phyloP scores from a whole-genome alignment of 257 asterid genomes.

The Plantago ovata region DNA sequence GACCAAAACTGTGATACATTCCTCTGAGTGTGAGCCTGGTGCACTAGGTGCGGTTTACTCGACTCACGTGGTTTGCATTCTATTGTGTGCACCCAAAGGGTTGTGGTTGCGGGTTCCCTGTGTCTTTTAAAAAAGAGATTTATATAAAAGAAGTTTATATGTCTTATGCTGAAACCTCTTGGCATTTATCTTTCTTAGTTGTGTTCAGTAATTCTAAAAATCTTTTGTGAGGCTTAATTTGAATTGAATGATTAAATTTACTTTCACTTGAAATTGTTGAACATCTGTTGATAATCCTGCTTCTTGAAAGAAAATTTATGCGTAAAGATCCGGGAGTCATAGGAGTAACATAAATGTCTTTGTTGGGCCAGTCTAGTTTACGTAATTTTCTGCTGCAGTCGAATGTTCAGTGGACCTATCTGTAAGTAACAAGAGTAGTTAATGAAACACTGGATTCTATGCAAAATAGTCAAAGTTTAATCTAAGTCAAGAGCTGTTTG shows the following conservation, averaged over 20 bases:
- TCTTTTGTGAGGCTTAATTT: not conserved
- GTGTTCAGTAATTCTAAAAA: too few species aligned
- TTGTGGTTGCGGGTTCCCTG: too few species aligned
- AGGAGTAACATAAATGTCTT: not conserved
- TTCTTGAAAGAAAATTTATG: not conserved
- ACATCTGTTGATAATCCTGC: not conserved
- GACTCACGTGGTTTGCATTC: too few species aligned
- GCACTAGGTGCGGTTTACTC: too few species aligned
- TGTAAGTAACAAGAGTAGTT: not conserved
- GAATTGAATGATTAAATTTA: not conserved
- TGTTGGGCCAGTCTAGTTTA: not conserved
- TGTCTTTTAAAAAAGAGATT: too few species aligned
- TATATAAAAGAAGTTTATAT: too few species aligned
- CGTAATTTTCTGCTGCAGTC: not conserved
- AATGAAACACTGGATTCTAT: not conserved
- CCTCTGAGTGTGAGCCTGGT: too few species aligned
- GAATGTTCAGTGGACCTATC: not conserved
- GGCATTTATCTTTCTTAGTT: too few species aligned
- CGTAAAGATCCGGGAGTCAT: not conserved
- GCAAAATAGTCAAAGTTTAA: not conserved
- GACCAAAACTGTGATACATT: too few species aligned
- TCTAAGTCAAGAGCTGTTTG: conserved; percentile 4
- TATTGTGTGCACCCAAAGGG: too few species aligned
- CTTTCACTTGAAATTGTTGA: not conserved
- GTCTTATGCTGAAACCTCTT: too few species aligned